These are phyloP conservation scores for Talaromyces sp. DNA, from an alignment of 2,329 filamentous ascomycete genomes.

Conservation along the genomic window DNA sequence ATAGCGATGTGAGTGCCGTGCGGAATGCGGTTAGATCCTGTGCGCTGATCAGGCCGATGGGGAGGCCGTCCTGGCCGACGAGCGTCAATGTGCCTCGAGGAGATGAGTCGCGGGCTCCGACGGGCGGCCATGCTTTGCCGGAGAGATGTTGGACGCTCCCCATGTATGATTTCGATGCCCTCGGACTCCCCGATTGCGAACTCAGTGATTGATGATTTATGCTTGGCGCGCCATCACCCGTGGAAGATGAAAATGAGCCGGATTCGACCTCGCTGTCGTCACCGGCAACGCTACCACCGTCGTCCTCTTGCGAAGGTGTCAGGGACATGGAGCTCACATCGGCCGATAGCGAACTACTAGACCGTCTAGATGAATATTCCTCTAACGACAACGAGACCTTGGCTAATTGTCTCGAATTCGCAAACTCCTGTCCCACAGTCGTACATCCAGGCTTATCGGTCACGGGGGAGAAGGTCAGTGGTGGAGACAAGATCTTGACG, in stretches of 20 bases:
- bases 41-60: constrained; percentile 62
- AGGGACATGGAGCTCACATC: constrained; percentile 16
- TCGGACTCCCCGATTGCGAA: constrained; percentile 26
- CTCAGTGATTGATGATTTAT: constrained; percentile 26
- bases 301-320: not conserved
- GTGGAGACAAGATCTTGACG: constrained; percentile 62
- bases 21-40: constrained; percentile 67
- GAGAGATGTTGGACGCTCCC: constrained; percentile 29
- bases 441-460: constrained; percentile 9
- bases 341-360: constrained; percentile 16
- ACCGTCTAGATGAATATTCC: constrained; percentile 13
- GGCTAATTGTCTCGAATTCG: constrained; percentile 8
- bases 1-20: constrained; percentile 59
- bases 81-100: constrained; percentile 58
- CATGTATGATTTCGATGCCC: constrained; percentile 18
- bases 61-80: constrained; percentile 55
- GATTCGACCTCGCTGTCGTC: constrained; percentile 8
- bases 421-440: constrained; percentile 13
- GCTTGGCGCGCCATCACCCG: constrained; percentile 24
- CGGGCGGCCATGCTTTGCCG: constrained; percentile 30
- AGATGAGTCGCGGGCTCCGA: constrained; percentile 42
- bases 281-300: constrained; percentile 1
- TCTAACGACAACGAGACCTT: constrained; percentile 15
- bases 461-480: constrained; percentile 17
- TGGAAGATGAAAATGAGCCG: constrained; percentile 21